Evolutionary conservation across 1,139 yeast genomes (phyloP).

Genomic region (Hyphopichia buzzinii): DNA sequence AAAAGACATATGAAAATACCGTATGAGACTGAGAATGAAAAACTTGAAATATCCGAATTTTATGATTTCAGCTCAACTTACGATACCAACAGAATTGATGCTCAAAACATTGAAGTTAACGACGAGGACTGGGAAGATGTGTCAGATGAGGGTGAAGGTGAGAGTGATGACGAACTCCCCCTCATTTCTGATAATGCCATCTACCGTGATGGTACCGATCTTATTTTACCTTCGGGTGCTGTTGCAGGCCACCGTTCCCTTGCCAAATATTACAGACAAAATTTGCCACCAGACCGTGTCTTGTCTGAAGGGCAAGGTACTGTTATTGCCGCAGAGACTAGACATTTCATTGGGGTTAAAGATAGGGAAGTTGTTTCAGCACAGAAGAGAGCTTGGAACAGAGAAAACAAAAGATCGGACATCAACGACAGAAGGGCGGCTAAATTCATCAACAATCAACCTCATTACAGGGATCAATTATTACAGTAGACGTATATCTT

Average conservation of each 20-base stretch:
- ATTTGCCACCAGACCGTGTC: slow-evolving; percentile 69
- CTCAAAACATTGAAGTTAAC: slow-evolving; percentile 15
- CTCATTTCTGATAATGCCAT: slow-evolving; percentile 27
- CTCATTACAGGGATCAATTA: slow-evolving; percentile 87
- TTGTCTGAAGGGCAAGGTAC: slow-evolving; percentile 91
- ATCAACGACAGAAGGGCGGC: slow-evolving; percentile 74
- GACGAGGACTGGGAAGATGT: slow-evolving; percentile 41
- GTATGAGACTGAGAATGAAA: slow-evolving; percentile 80
- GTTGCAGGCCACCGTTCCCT: slow-evolving; percentile 89
- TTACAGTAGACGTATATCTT: slow-evolving; percentile 52
- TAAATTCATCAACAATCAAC: slow-evolving; percentile 82
- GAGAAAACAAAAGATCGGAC: slow-evolving; percentile 65
- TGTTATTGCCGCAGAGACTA: slow-evolving; percentile 86
- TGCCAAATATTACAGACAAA: slow-evolving; percentile 80
- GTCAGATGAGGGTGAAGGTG: slow-evolving; percentile 44
- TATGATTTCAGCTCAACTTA: slow-evolving; percentile 81
- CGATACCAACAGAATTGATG: slow-evolving; percentile 16
- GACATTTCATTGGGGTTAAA: slow-evolving; percentile 58
- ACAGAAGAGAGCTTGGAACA: slow-evolving; percentile 77
- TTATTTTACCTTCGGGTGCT: slow-evolving; percentile 82
- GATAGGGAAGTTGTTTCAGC: slow-evolving; percentile 55
- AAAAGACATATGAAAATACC: slow-evolving; percentile 90
- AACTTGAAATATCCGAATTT: slow-evolving; percentile 73
- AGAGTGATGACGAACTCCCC: slow-evolving; percentile 44
- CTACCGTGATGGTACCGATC: slow-evolving; percentile 65